Evolutionary conservation across 2,329 filamentous ascomycete species (phyloP).

Genomic region (Moelleriella libera): DNA sequence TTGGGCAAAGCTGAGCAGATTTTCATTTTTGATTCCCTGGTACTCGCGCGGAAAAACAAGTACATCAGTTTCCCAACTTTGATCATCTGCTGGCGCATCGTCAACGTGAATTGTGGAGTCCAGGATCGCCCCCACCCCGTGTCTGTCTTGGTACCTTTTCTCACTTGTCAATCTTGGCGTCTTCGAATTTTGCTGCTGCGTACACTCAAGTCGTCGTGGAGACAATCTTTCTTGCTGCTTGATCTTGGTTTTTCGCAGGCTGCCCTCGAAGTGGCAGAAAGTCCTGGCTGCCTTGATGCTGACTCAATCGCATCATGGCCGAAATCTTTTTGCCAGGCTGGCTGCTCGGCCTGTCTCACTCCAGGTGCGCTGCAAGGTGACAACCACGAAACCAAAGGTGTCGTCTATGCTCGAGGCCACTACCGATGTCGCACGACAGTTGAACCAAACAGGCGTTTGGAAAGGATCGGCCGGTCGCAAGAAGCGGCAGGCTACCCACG

Average conservation of each 20-base stretch:
- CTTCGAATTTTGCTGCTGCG: too few relatives aligned
- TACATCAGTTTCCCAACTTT: too few relatives aligned
- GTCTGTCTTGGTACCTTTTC: too few relatives aligned
- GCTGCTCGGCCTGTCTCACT: conserved; percentile 1
- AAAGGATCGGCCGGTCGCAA: conserved; percentile 4
- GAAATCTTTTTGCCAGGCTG: conserved; percentile 2
- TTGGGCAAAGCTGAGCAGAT: conserved; percentile 7
- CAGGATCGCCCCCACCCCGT: too few relatives aligned
- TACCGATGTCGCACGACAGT: conserved; percentile 10
- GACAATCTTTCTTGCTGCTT: too few relatives aligned
- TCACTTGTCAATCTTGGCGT: too few relatives aligned
- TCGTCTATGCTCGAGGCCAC: conserved; percentile 6
- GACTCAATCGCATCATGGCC: conserved; percentile 1
- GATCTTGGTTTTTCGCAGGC: too few relatives aligned
- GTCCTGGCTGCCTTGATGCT: neutral
- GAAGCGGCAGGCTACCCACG: conserved; percentile 1
- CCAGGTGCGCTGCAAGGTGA: conserved; percentile 3
- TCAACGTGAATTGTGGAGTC: too few relatives aligned
- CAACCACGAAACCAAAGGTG: conserved; percentile 3
- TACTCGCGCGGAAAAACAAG: neutral
- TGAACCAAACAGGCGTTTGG: conserved; percentile 15
- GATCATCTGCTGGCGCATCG: too few relatives aligned
- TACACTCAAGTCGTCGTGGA: too few relatives aligned
- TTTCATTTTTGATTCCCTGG: conserved; percentile 4
- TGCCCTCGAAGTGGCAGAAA: neutral